Evolutionary conservation across 345 rosid species (phyloP).

Genomic region (Acer yangbiense): DNA sequence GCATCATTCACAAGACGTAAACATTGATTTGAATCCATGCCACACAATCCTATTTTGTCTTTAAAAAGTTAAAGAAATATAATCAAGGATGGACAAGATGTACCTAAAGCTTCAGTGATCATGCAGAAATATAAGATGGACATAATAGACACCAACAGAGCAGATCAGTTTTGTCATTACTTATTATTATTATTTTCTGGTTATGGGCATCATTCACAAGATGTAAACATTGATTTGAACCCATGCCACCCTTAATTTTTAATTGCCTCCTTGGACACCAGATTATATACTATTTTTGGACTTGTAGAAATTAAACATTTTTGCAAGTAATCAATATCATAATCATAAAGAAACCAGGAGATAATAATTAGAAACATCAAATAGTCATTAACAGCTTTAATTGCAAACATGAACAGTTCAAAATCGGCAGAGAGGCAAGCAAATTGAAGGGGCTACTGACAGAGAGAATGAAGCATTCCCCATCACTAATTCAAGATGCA

Average conservation of each 20-base stretch:
- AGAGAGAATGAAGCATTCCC: not conserved
- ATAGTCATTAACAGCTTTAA: not conserved
- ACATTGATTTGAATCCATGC: not conserved
- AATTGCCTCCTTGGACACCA: not conserved
- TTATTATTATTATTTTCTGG: not conserved
- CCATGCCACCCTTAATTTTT: not conserved
- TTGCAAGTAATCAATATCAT: not conserved
- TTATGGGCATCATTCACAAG: not conserved
- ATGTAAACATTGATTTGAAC: not conserved
- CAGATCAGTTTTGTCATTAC: not conserved
- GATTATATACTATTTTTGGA: not conserved
- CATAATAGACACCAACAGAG: not conserved
- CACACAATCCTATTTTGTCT: not conserved
- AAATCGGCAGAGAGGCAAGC: no score
- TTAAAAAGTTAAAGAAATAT: not conserved
- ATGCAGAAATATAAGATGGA: not conserved
- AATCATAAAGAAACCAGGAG: not conserved
- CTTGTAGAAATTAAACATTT: not conserved
- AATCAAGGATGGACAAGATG: not conserved
- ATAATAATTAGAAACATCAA: not conserved
- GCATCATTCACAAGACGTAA: not conserved
- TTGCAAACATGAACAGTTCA: not conserved
- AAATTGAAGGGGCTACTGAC: not conserved
- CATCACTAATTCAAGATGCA: not conserved
- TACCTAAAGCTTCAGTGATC: not conserved